A percentile compares a stretch with the other conserved stretches of the same genome.
These are phyloP conservation scores for Mikania micrantha DNA, from an alignment of 129 eudicot genomes.

Conservation along the genomic window DNA sequence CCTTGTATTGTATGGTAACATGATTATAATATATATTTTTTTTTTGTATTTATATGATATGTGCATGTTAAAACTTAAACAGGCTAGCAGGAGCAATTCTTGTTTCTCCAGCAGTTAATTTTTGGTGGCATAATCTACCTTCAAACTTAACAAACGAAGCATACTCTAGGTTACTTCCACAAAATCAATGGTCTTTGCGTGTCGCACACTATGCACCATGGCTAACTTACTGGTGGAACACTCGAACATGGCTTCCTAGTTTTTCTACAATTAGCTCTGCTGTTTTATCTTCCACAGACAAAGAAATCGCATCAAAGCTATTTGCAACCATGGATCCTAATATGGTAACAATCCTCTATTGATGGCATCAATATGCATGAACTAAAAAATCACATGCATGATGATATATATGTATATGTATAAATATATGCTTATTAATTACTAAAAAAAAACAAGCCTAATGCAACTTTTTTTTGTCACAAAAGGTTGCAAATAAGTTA, in stretches of 20 bases:
- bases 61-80: not conserved
- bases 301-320: slow-evolving; percentile 14
- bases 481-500: too few relatives aligned
- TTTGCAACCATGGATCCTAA: not conserved
- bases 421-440: not conserved
- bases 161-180: slow-evolving; percentile 32
- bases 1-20: not conserved
- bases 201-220: slow-evolving; percentile 56
- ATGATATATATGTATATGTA: not conserved
- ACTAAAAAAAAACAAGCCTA: too few relatives aligned
- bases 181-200: slow-evolving; percentile 62
- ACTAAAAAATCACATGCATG: not conserved
- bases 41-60: not conserved
- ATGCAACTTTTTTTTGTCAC: too few relatives aligned
- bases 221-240: slow-evolving; percentile 82
- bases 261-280: slow-evolving; percentile 12
- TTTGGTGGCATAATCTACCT: slow-evolving; percentile 70
- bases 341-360: not conserved
- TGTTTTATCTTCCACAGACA: slow-evolving; percentile 31
- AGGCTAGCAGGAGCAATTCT: slow-evolving; percentile 73
- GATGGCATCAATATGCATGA: too few relatives aligned
- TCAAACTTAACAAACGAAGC: slow-evolving; percentile 39
- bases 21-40: too few relatives aligned
- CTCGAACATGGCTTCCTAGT: slow-evolving; percentile 47
- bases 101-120: slow-evolving; percentile 56